Conservation (phyloP, 2,329 filamentous ascomycete species). For the Sphaerulina musiva region DNA sequence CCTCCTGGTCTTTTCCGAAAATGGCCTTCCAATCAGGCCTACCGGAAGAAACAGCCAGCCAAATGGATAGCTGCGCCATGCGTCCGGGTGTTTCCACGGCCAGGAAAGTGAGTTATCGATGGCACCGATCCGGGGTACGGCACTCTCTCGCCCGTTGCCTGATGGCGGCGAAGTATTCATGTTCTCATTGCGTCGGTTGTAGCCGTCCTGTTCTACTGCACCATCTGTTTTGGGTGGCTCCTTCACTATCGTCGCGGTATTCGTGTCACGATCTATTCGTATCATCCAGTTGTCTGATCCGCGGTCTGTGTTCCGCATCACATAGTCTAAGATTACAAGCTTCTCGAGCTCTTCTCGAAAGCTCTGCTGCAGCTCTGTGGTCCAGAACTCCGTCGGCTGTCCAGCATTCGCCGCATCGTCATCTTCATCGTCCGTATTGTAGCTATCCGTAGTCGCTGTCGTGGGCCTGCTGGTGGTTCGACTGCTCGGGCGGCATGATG, state of each 20-base stretch:
- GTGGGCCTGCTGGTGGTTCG: conserved; percentile 30
- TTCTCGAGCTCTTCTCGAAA: conserved; percentile 96
- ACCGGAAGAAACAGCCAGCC: conserved; percentile 97
- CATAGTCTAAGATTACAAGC: conserved; percentile 93
- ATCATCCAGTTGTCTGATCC: conserved; percentile 99
- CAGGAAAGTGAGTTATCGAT: conserved; percentile 98
- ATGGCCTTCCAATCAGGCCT: conserved; percentile 89
- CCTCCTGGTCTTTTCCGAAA: conserved; percentile 85
- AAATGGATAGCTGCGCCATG: conserved; percentile 86
- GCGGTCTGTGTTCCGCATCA: conserved; percentile 97
- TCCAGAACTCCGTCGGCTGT: conserved; percentile 67
- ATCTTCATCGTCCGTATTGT: conserved; percentile 30
- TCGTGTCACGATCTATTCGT: conserved; percentile 78
- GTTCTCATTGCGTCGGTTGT: conserved; percentile 57
- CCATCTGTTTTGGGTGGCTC: conserved; percentile 64
- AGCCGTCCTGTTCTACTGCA: conserved; percentile 26
- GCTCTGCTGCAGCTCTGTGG: conserved; percentile 76
- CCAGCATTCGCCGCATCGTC: conserved; percentile 19
- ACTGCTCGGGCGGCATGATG: conserved; percentile 66
- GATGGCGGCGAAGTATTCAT: conserved; percentile 61
- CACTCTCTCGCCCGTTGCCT: conserved; percentile 35
- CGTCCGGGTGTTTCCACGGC: conserved; percentile 98
- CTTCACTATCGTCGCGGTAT: conserved; percentile 77
- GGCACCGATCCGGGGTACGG: conserved; percentile 72
- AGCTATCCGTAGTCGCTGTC: conserved; percentile 49